Evolutionary conservation across 305 asterid genomes (phyloP).

Genomic region (Salvia sclarea): DNA sequence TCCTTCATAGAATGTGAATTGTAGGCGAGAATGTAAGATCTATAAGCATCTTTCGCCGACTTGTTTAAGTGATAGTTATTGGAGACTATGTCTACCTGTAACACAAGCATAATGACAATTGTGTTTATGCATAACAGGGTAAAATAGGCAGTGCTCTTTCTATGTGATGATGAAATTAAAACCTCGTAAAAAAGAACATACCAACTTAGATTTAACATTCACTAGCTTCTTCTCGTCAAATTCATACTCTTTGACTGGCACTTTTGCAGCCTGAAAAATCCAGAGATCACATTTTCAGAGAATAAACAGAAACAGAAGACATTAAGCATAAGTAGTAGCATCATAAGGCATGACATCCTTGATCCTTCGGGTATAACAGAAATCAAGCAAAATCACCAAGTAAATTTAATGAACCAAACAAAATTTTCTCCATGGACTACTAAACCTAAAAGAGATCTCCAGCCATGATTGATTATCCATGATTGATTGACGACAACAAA

Average conservation of each 20-base stretch:
- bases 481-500: neutral
- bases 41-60: slow-evolving; percentile 94
- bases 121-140: neutral
- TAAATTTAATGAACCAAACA: neutral
- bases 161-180: slow-evolving; percentile 5
- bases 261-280: slow-evolving; percentile 79
- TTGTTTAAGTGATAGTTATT: slow-evolving; percentile 72
- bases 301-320: neutral
- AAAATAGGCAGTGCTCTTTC: neutral
- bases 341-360: neutral
- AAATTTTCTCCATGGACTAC: too few species aligned
- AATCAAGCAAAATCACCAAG: neutral
- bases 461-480: neutral
- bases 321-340: slow-evolving; percentile 3
- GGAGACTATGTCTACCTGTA: slow-evolving; percentile 76
- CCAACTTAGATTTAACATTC: slow-evolving; percentile 85
- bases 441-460: neutral
- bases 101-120: slow-evolving; percentile 12
- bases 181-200: slow-evolving; percentile 35
- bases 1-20: slow-evolving; percentile 95
- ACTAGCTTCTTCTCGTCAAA: slow-evolving; percentile 71
- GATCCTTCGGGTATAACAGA: neutral
- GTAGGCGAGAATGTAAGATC: slow-evolving; percentile 80
- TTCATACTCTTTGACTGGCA: slow-evolving; percentile 85
- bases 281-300: slow-evolving; percentile 23